These are phyloP conservation scores for Amaranthus hypochondriacus DNA, from an alignment of 148 eudicot genomes.

Conservation along the genomic window DNA sequence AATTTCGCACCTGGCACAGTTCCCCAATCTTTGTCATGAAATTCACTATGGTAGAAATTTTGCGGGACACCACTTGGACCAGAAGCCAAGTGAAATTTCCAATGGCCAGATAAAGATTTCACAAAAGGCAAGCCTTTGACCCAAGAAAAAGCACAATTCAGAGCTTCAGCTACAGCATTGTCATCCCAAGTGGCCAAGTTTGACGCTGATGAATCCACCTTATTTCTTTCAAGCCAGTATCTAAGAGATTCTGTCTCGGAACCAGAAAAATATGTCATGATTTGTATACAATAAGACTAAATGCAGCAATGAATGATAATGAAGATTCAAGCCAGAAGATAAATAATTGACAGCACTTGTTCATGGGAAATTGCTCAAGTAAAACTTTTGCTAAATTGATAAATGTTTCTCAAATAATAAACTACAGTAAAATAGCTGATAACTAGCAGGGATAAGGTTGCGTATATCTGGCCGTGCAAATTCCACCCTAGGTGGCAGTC, in stretches of 20 bases:
- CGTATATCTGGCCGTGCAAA: too few species aligned
- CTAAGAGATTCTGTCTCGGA: conserved; percentile 57
- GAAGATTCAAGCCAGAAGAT: neutral
- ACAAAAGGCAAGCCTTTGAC: conserved; percentile 85
- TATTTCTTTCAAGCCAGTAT: conserved; percentile 81
- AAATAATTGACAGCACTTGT: neutral
- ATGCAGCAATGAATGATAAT: neutral
- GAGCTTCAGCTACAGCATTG: conserved; percentile 68
- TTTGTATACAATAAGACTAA: neutral
- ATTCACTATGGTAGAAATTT: conserved; percentile 47
- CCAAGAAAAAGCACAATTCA: conserved; percentile 89
- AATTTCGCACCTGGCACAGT: conserved; percentile 62
- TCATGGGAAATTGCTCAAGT: neutral
- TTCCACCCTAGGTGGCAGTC: too few species aligned
- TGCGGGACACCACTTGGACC: conserved; percentile 48
- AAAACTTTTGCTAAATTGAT: neutral
- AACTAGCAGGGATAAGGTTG: too few species aligned
- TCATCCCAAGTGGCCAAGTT: conserved; percentile 82
- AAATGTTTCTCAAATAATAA: neutral
- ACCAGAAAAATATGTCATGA: conserved; percentile 1
- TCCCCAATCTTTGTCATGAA: conserved; percentile 78
- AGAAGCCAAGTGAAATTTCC: conserved; percentile 80
- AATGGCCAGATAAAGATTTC: conserved; percentile 78
- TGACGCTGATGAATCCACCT: conserved; percentile 55
- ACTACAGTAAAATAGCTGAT: too few species aligned